These are phyloP conservation scores for Endotrypanum monterogeii DNA, from an alignment of 208 protist species.

Conservation along the genomic window DNA sequence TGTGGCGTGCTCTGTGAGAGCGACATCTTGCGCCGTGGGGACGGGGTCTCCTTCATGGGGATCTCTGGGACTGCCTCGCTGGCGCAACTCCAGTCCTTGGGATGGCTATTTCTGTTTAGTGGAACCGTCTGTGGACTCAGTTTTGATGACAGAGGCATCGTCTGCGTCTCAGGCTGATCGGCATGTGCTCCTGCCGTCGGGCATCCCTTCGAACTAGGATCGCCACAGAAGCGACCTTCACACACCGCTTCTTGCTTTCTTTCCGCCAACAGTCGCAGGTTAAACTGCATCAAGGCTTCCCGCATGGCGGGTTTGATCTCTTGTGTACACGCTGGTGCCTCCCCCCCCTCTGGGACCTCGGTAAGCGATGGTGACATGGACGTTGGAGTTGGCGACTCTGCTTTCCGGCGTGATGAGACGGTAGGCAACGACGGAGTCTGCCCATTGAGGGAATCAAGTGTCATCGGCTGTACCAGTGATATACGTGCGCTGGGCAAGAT, in stretches of 20 bases:
- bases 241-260: constrained; percentile 5
- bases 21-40: neutral
- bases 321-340: neutral
- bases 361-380: neutral
- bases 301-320: constrained; percentile 2
- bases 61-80: neutral
- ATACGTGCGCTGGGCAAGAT: constrained; percentile 12
- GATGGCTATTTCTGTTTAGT: neutral
- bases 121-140: neutral
- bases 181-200: constrained; percentile 1
- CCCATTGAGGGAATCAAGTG: neutral
- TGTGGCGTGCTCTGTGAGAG: neutral
- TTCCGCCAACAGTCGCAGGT: constrained; percentile 20
- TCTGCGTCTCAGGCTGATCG: neutral
- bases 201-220: constrained; percentile 1
- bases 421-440: neutral
- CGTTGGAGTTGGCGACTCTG: neutral
- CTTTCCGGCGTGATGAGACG: neutral
- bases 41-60: neutral
- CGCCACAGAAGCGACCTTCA: neutral
- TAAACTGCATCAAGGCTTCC: constrained; percentile 18
- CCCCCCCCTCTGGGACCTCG: neutral
- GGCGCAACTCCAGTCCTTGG: neutral
- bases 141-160: neutral
- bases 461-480: neutral